Percentiles rank a stretch among this genome's conserved stretches.
Conservation (phyloP, 768 basidiomycete genomes). For the Mycena galopus region DNA sequence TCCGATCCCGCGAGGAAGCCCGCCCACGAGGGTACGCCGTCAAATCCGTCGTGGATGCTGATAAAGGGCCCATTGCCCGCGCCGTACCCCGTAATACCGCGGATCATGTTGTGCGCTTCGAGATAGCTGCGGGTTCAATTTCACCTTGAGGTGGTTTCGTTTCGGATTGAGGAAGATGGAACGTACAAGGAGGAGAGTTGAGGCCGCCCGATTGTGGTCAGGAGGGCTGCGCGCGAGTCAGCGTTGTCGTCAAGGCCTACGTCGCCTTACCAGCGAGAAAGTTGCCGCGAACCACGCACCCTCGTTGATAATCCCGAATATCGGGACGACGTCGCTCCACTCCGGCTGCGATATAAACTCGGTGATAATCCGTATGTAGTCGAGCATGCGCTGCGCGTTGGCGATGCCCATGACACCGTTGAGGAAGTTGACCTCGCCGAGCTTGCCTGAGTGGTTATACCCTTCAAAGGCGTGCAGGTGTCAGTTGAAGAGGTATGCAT, state of each 20-base stretch:
- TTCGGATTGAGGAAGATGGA: conserved; percentile 15
- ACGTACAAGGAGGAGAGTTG: conserved; percentile 65
- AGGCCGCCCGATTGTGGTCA: conserved; percentile 57
- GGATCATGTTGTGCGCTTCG: conserved; percentile 62
- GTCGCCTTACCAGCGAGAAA: background rate
- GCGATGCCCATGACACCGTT: background rate
- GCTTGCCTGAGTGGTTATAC: background rate
- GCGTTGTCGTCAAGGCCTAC: too few species aligned
- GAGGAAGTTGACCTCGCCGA: background rate
- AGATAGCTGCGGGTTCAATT: conserved; percentile 48
- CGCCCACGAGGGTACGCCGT: conserved; percentile 56
- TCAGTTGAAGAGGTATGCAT: too few species aligned
- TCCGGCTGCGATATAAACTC: background rate
- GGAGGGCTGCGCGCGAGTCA: conserved; percentile 52
- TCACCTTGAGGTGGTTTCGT: background rate
- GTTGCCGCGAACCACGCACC: background rate
- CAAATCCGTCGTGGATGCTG: conserved; percentile 64
- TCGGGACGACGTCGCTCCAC: background rate
- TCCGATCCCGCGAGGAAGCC: conserved; percentile 63
- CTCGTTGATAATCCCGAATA: background rate
- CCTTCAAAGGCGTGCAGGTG: background rate
- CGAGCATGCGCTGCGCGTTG: conserved; percentile 50
- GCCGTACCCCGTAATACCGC: conserved; percentile 71
- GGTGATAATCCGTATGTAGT: conserved; percentile 55
- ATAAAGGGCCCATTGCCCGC: conserved; percentile 67